Evolutionary conservation across 441 rosid species (phyloP).

Genomic region (Pelargonium fulgidum): DNA sequence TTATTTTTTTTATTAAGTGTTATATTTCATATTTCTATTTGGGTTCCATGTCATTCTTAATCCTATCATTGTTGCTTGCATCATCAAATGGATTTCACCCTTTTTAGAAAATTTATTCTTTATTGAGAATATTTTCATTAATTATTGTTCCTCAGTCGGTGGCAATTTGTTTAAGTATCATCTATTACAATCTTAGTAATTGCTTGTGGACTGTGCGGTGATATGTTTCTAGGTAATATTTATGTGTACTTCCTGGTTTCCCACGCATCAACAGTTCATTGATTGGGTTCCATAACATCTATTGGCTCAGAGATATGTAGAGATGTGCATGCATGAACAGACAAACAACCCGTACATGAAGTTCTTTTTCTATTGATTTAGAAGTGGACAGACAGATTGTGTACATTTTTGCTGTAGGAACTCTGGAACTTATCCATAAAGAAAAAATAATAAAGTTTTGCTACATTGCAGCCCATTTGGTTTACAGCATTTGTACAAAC

Average conservation of each 20-base stretch:
- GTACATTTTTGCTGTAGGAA: not conserved
- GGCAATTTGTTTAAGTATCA: not conserved
- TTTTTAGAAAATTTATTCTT: not conserved
- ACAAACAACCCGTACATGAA: not conserved
- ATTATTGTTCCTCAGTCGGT: not conserved
- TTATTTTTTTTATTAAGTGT: not conserved
- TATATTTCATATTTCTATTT: too few relatives aligned
- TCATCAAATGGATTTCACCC: slow-evolving; percentile 4
- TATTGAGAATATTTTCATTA: not conserved
- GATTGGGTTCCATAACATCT: slow-evolving; percentile 1
- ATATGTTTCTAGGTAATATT: not conserved
- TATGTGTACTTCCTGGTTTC: not conserved
- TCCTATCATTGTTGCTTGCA: not conserved
- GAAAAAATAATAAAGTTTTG: not conserved
- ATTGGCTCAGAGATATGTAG: not conserved
- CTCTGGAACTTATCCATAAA: not conserved
- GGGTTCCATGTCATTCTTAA: slow-evolving; percentile 2
- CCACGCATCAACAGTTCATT: not conserved
- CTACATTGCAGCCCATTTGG: not conserved
- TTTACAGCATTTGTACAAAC: too few relatives aligned
- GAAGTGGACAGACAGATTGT: not conserved
- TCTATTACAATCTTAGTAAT: not conserved
- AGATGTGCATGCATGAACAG: not conserved
- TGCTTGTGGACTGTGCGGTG: not conserved
- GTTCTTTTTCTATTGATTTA: too few relatives aligned